Conservation (phyloP, 176 grass and related monocot species). For the Chrysopogon serrulatus region DNA sequence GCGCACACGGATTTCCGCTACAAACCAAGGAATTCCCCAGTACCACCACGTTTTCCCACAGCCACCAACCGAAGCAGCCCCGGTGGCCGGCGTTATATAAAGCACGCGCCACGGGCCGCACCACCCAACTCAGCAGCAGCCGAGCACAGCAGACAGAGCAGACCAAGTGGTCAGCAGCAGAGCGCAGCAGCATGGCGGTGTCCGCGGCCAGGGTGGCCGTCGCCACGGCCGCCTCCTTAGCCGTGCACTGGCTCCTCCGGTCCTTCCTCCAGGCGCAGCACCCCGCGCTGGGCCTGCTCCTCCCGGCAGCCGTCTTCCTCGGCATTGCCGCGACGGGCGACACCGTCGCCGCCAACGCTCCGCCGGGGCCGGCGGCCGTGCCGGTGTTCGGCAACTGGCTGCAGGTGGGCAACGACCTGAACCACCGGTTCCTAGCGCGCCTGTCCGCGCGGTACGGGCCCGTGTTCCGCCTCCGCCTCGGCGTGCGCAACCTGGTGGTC, state of each 20-base stretch:
- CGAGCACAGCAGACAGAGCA: not conserved
- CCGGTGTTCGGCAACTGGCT: conserved; percentile 86
- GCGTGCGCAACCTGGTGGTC: conserved; percentile 81
- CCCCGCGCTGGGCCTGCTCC: not conserved
- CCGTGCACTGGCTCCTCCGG: conserved; percentile 14
- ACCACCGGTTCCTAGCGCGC: conserved; percentile 65
- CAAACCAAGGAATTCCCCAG: conserved; percentile 11
- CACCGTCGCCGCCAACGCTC: not conserved
- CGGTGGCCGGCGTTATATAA: conserved; percentile 3
- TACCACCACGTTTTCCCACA: not conserved
- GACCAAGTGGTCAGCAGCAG: not conserved
- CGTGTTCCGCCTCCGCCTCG: conserved; percentile 72
- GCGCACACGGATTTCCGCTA: conserved; percentile 12
- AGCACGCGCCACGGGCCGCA: not conserved
- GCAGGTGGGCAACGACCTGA: conserved; percentile 85
- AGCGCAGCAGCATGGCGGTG: conserved; percentile 1
- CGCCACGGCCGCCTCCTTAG: conserved; percentile 4
- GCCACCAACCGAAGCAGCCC: not conserved
- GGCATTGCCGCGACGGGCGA: not conserved
- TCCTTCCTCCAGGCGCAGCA: conserved; percentile 1
- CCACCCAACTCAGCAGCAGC: not conserved
- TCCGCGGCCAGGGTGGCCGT: not conserved
- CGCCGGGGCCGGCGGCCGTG: conserved; percentile 12
- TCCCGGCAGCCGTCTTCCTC: not conserved
- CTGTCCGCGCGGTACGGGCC: conserved; percentile 54